Evolutionary conservation across 2,329 filamentous ascomycete species (phyloP), one percentile per base, ranked within the genome.

Genomic region (Mycosphaerelloides madeirae): DNA sequence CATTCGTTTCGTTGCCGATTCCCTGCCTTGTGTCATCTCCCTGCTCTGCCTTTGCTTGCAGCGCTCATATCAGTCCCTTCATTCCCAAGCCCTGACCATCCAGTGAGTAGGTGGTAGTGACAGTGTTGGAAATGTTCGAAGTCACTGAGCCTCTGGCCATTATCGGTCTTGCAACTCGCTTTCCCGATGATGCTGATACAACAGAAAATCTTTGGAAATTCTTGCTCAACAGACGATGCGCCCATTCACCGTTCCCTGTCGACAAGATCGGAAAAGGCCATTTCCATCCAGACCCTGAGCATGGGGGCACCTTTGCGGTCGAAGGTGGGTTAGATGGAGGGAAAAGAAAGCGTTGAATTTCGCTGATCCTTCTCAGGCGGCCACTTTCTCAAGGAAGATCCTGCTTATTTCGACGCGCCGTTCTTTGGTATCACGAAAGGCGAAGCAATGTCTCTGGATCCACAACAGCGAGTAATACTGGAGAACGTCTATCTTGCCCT

Each of bases 401-500:
- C 48, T 28, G 25, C 31, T 2, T 22, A 19, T 14, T 55, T 53
- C 31, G 56, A 58, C 25, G 41, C 43, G 2, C 16, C 34, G 1
- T 57, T 58, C 40, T 58, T 57, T 41, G 32, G 41, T 15, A 43
- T 58, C 14, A 38, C 39, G 8, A 13, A 40, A 4, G 38, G 39
- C 6, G 54, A 60, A 25, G 50, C 47, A 11, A 12, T 13, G 28
- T n/a, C 40, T 16, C 44, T 56, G 19, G 55, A 58, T 37, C 56
- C 55, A 3, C 52, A 58, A 32, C 54, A 56, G 13, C 35, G 56
- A 4, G 20, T 52, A 3, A 12, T 45, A 2, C 33, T 59, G 1
- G 53, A 58, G 34, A 31, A 36, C n/a, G 43, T 45, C 3, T 59
- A 48, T 31, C 54, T 56, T 18, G 45, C 46, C n/a, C n/a, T 54